Conservation (phyloP, 2,329 filamentous ascomycete genomes). For the Xylariaceae sp. region DNA sequence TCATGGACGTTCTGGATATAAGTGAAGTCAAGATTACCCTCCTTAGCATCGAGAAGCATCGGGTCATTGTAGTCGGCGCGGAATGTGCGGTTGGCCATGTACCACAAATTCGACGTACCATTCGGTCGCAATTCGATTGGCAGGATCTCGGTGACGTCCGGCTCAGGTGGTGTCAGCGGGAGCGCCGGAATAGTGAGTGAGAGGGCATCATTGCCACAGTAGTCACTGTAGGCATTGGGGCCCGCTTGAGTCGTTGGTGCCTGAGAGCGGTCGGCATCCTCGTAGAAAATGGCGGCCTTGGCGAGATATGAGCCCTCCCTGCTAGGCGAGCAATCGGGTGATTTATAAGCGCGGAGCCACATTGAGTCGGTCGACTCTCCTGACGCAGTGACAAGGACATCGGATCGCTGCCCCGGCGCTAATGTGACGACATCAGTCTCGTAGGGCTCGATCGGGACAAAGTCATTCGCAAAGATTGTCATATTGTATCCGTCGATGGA, state of each 20-base stretch:
- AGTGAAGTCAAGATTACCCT: conserved; percentile 10
- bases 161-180: conserved; percentile 7
- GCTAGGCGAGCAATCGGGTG: conserved; percentile 14
- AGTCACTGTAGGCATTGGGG: conserved; percentile 9
- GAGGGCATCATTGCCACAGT: conserved; percentile 17
- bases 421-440: conserved; percentile 27
- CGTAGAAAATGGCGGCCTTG: conserved; percentile 15
- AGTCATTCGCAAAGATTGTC: conserved; percentile 44
- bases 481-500: conserved; percentile 43
- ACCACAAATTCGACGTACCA: conserved; percentile 14
- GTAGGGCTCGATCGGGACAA: conserved; percentile 44
- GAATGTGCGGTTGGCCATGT: conserved; percentile 14
- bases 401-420: conserved; percentile 10
- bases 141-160: conserved; percentile 11
- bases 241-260: conserved; percentile 6
- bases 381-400: conserved; percentile 6
- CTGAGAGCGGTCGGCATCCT: conserved; percentile 9
- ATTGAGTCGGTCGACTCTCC: conserved; percentile 8
- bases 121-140: conserved; percentile 14
- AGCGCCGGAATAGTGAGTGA: conserved; percentile 8
- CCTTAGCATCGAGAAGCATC: conserved; percentile 12
- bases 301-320: conserved; percentile 9
- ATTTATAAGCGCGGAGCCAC: conserved; percentile 17
- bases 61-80: conserved; percentile 19
- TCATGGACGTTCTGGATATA: conserved; percentile 13